Conservation (phyloP, 2,329 filamentous ascomycete species). For the Exophiala spinifera region DNA sequence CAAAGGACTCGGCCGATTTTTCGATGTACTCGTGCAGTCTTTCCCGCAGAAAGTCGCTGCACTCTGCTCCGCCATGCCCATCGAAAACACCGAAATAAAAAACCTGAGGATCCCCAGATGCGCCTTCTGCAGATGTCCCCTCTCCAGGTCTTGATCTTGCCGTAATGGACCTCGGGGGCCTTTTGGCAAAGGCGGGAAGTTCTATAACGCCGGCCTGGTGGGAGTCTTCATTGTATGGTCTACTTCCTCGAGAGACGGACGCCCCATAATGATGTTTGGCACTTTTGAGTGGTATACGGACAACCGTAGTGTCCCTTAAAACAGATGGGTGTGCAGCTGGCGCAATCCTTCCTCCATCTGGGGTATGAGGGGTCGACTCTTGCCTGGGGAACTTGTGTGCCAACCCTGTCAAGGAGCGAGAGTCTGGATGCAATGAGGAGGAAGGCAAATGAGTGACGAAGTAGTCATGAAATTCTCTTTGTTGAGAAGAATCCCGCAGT, state of each 20-base stretch:
- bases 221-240: slow-evolving; percentile 88
- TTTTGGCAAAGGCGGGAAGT: slow-evolving; percentile 86
- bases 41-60: slow-evolving; percentile 80
- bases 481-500: slow-evolving; percentile 27
- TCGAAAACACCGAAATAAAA: slow-evolving; percentile 98
- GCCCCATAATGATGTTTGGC: slow-evolving; percentile 96
- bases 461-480: slow-evolving; percentile 80
- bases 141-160: slow-evolving; percentile 28
- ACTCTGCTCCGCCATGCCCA: slow-evolving; percentile 87
- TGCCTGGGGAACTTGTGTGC: slow-evolving; percentile 85
- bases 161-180: slow-evolving; percentile 65
- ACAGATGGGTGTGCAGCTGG: slow-evolving; percentile 59
- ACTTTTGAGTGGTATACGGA: slow-evolving; percentile 86
- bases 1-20: slow-evolving; percentile 71
- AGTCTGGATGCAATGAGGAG: slow-evolving; percentile 87
- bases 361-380: slow-evolving; percentile 74
- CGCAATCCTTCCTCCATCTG: slow-evolving; percentile 49
- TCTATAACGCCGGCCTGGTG: slow-evolving; percentile 93
- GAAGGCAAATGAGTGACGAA: slow-evolving; percentile 95
- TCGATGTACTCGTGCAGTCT: slow-evolving; percentile 87
- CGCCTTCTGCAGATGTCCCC: slow-evolving; percentile 63
- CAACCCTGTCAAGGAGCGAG: slow-evolving; percentile 59
- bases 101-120: slow-evolving; percentile 86
- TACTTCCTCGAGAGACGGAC: slow-evolving; percentile 71
- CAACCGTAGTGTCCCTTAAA: slow-evolving; percentile 79